Conservation (phyloP, 345 rosid species). For the Aurinia saxatilis region DNA sequence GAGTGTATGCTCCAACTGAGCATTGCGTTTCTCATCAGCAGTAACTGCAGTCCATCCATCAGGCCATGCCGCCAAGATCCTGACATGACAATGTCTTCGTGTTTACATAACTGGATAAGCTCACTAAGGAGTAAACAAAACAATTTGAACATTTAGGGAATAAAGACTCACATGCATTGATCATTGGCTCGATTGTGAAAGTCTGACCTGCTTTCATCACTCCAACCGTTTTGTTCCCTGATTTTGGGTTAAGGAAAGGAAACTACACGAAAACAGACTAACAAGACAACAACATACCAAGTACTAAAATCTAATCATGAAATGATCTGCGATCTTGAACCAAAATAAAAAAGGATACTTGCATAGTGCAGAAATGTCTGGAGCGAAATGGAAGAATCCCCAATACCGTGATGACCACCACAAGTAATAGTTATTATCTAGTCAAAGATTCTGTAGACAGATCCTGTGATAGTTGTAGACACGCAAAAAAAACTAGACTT, state of each 20-base stretch:
- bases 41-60: constrained; percentile 99
- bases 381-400: constrained; percentile 95
- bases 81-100: constrained; percentile 10
- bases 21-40: constrained; percentile 89
- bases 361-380: constrained; percentile 94
- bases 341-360: constrained; percentile 51
- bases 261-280: constrained; percentile 4
- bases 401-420: constrained; percentile 98
- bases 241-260: constrained; percentile 36
- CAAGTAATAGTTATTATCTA: constrained; percentile 19
- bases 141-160: not conserved
- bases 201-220: constrained; percentile 96
- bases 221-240: constrained; percentile 97
- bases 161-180: constrained; percentile 72
- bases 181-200: constrained; percentile 97
- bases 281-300: not conserved
- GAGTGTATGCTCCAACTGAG: constrained; percentile 98
- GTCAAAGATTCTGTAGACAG: not conserved
- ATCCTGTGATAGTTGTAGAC: not conserved
- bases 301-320: not conserved
- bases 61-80: constrained; percentile 96
- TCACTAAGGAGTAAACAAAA: not conserved
- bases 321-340: not conserved
- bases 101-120: not conserved
- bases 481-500: constrained; percentile 1